phyloP scores from a whole-genome alignment of 768 basidiomycete species.

The Naganishia onofrii region DNA sequence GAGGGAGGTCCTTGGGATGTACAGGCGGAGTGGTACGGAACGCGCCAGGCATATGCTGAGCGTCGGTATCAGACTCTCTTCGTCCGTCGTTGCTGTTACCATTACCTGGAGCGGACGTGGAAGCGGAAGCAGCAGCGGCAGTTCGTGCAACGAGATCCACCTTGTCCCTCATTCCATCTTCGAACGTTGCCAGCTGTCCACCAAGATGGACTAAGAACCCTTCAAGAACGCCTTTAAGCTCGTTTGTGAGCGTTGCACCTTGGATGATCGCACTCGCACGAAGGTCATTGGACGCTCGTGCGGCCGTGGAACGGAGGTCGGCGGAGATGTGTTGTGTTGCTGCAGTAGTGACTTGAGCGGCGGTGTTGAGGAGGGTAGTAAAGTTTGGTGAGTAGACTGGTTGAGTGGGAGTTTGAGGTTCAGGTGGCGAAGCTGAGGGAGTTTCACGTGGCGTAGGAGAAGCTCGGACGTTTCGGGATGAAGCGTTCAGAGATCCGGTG shows the following conservation, averaged over 20 bases:
- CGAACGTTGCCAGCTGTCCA: conserved; percentile 44
- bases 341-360: conserved; percentile 6
- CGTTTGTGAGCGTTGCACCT: conserved; percentile 34
- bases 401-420: background rate
- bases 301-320: conserved; percentile 8
- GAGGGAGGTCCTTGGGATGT: background rate
- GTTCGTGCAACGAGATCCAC: conserved; percentile 10
- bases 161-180: conserved; percentile 40
- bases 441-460: background rate
- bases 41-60: conserved; percentile 42
- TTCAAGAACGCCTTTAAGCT: conserved; percentile 47
- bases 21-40: conserved; percentile 26
- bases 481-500: conserved; percentile 4
- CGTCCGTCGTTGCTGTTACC: conserved; percentile 41
- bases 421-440: background rate
- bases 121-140: conserved; percentile 30
- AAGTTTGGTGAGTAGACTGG: conserved; percentile 6
- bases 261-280: conserved; percentile 4
- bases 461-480: background rate
- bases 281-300: conserved; percentile 11
- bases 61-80: conserved; percentile 35
- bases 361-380: conserved; percentile 1
- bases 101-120: conserved; percentile 42
- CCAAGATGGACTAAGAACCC: conserved; percentile 46
- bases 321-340: conserved; percentile 6